Base-by-base conservation (phyloP, 805 yeast genomes). In the Blastobotrys robertii region DNA sequence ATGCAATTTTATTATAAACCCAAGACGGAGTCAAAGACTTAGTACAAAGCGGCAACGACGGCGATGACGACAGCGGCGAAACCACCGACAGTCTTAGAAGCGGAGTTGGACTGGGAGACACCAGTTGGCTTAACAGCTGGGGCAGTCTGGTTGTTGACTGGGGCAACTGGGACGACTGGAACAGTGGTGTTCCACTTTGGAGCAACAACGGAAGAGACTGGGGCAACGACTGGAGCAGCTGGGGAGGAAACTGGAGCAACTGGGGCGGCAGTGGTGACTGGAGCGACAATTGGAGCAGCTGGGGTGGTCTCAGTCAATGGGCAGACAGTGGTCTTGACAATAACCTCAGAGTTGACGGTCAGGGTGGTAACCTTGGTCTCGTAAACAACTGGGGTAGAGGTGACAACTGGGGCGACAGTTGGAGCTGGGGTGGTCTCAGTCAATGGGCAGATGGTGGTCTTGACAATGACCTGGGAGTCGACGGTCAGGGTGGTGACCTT, bases 391-490 rank as follows among this genome's bases (percentile, higher is more conserved):
- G 38, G 34, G 28, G 42, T 35, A 36, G 40, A 11, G 36, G 44
- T 12, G n/a, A 13, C 34, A 34, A 31, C 45, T 33, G 45, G 42
- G 12, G 37, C 37, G 30, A 11, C 25, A 29, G 42, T 13, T 8
- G 42, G 15, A 11, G 42, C 13, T 15, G 37, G 30, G 14, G 39
- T 9, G 28, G 40, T 14, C 22, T 38, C 44, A 30, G 47, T 41
- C 42, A 47, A 30, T 13, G 50, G 50, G 40, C 50, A 47, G 9
- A 46, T 44, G 29, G 47, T 44, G 25, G 44, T 42, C 30, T 48
- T 47, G 28, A 19, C 41, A 31, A 41, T 42, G 38, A 47, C 48
- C 9, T 29, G 28, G 19, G 43, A 35, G 34, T 30, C 40, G n/a
- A 30, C 33, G 25, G 47, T 44, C 28, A 34, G 11, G 14, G 38